Conservation (phyloP, 192 early-diverging fungal genomes). For the Coemansia sp. region DNA sequence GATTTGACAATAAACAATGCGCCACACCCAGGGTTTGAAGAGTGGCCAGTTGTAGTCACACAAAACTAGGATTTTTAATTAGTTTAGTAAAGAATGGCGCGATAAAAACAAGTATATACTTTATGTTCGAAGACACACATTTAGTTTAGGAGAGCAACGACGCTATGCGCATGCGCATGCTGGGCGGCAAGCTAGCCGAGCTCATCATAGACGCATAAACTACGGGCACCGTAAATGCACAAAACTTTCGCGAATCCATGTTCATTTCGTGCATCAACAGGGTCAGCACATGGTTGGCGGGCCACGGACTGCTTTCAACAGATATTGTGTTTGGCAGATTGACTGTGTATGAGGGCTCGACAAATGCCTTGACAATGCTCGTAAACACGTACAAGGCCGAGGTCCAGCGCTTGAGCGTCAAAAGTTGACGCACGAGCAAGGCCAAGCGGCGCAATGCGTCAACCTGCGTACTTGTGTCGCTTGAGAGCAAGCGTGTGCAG, state of each 20-base stretch:
- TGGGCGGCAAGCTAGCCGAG: constrained; percentile 13
- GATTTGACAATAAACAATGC: too few relatives aligned
- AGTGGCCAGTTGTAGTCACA: too few relatives aligned
- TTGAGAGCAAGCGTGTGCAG: constrained; percentile 4
- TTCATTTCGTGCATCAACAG: constrained; percentile 39
- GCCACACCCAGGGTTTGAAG: too few relatives aligned
- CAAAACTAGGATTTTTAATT: too few relatives aligned
- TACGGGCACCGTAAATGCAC: constrained; percentile 36
- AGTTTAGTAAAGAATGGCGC: too few relatives aligned
- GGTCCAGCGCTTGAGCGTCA: constrained; percentile 34
- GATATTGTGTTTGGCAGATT: not conserved
- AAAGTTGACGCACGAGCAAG: constrained; percentile 13
- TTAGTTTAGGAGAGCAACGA: constrained; percentile 18
- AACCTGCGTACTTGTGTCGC: constrained; percentile 3
- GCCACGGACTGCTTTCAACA: constrained; percentile 30
- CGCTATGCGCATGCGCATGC: constrained; percentile 41
- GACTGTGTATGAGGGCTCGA: constrained; percentile 4
- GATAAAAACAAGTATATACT: too few relatives aligned
- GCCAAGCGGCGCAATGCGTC: constrained; percentile 31
- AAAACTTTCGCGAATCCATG: constrained; percentile 34
- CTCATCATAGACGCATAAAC: constrained; percentile 31
- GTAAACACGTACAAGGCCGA: constrained; percentile 43
- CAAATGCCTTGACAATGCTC: constrained; percentile 30
- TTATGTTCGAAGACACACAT: too few relatives aligned
- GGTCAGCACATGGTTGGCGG: constrained; percentile 25